Percentiles rank a stretch among this genome's conserved stretches.
Evolutionary conservation across 768 basidiomycete species (phyloP).

Genomic region (Jaapia argillacea): DNA sequence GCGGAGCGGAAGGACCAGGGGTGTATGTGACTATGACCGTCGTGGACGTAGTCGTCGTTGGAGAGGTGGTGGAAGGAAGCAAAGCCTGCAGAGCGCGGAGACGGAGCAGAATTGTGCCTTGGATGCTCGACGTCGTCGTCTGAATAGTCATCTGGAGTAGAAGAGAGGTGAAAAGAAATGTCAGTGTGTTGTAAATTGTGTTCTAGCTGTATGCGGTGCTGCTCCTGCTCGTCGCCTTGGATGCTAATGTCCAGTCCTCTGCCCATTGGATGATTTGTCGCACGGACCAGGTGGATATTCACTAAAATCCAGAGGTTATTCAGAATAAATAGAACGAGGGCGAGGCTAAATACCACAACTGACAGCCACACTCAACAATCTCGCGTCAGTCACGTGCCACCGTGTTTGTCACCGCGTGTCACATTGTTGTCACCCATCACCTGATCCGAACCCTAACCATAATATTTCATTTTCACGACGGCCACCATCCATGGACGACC

Average conservation of each 20-base stretch:
- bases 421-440: background rate
- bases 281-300: too few species aligned
- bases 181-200: conserved; percentile 67
- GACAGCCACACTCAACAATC: too few species aligned
- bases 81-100: conserved; percentile 39
- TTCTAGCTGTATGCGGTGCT: conserved; percentile 70
- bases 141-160: conserved; percentile 29
- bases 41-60: conserved; percentile 44
- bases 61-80: conserved; percentile 53
- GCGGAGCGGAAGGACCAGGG: conserved; percentile 29
- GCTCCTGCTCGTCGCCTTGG: conserved; percentile 63
- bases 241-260: conserved; percentile 31
- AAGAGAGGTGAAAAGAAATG: conserved; percentile 61
- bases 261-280: background rate
- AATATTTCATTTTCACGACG: background rate
- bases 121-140: conserved; percentile 57
- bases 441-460: conserved; percentile 1
- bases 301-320: background rate
- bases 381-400: background rate
- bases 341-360: too few species aligned
- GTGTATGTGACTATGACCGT: conserved; percentile 27
- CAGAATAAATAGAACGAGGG: background rate
- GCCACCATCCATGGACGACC: conserved; percentile 46
- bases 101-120: conserved; percentile 53
- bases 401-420: background rate